phyloP scores from a whole-genome alignment of 306 rosid genomes.

The Ceratonia siliqua region DNA sequence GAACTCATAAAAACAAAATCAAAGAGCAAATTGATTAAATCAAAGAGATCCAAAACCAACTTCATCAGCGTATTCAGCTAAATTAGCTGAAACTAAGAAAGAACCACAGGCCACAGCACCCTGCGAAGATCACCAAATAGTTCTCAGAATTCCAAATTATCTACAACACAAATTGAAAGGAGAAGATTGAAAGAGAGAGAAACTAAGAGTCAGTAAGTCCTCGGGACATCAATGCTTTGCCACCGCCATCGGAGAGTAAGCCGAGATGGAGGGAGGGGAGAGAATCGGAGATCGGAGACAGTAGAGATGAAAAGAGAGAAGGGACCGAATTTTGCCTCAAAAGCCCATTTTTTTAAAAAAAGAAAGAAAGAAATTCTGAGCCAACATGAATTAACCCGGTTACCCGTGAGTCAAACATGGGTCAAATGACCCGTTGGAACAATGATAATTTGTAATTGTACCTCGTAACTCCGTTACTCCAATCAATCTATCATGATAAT shows the following conservation, averaged over 20 bases:
- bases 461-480: too few species aligned
- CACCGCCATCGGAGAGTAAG: neutral
- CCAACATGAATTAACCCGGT: too few species aligned
- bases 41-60: neutral
- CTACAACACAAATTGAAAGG: neutral
- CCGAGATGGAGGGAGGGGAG: neutral
- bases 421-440: too few species aligned
- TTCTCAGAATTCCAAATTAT: neutral
- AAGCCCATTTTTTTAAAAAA: too few species aligned
- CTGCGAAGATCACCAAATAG: neutral
- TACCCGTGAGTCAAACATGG: too few species aligned
- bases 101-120: neutral
- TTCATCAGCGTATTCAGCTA: neutral
- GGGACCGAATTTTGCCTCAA: too few species aligned
- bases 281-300: neutral
- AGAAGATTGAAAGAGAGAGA: too few species aligned
- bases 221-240: neutral
- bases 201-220: neutral
- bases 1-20: neutral
- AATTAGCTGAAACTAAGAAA: neutral
- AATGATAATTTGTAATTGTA: too few species aligned
- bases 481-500: too few species aligned
- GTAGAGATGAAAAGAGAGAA: neutral
- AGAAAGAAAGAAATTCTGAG: too few species aligned
- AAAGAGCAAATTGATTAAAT: neutral